phyloP scores from a whole-genome alignment of 1,284 basidiomycete genomes.

The Stygiomarasmius scandens region DNA sequence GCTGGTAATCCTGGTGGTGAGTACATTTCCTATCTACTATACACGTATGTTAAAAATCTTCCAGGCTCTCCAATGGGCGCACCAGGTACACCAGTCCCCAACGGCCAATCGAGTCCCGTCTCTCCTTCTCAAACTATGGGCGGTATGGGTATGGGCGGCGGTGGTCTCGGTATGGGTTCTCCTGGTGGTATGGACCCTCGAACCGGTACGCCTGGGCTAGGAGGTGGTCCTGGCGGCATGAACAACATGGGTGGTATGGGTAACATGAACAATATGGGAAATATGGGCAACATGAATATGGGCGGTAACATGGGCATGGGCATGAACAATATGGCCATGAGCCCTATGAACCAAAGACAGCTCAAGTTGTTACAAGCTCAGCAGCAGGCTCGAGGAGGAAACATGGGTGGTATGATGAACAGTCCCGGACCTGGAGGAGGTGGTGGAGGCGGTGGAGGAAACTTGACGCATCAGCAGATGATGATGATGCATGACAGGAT shows the following conservation, averaged over 20 bases:
- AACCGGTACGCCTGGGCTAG: no score
- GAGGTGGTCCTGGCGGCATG: no score
- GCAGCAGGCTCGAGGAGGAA: conserved; percentile 17
- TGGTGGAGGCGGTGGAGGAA: neutral
- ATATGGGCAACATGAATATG: conserved; percentile 27
- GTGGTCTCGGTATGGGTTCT: conserved; percentile 3
- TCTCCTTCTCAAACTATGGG: conserved; percentile 10
- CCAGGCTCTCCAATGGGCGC: neutral
- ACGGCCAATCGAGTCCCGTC: conserved; percentile 11
- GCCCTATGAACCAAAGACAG: conserved; percentile 24
- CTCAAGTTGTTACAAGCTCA: conserved; percentile 28
- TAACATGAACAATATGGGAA: conserved; percentile 21
- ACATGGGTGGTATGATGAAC: conserved; percentile 10
- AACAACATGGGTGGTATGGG: conserved; percentile 5
- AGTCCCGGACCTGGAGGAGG: conserved; percentile 7
- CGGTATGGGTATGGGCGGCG: conserved; percentile 11
- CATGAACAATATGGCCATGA: conserved; percentile 18
- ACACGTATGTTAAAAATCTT: neutral
- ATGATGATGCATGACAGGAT: conserved; percentile 37
- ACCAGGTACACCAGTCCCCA: neutral
- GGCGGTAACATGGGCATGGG: conserved; percentile 9
- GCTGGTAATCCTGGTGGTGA: neutral
- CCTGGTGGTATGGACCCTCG: conserved; percentile 4
- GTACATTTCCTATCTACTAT: conserved; percentile 5
- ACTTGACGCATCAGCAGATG: conserved; percentile 26